A percentile compares a stretch with the other conserved stretches of the same genome.
Evolutionary conservation across 768 basidiomycete genomes (phyloP).

Genomic region (Neoboletus magnificus): DNA sequence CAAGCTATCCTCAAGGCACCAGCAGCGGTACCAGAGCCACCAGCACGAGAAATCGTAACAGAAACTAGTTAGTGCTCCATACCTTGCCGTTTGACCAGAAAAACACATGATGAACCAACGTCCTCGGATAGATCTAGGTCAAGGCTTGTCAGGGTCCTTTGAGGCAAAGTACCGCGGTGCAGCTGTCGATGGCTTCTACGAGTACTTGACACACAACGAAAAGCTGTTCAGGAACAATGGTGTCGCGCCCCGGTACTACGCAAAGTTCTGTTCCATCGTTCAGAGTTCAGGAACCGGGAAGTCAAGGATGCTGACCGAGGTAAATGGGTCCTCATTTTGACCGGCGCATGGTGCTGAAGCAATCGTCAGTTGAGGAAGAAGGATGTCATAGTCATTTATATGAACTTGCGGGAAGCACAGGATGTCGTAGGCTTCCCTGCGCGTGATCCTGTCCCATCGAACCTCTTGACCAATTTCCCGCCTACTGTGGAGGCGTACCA

Average conservation of each 20-base stretch:
- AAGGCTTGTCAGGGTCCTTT: not conserved
- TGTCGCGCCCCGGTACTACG: not conserved
- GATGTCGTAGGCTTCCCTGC: not conserved
- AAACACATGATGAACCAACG: no score
- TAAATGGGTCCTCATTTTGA: not conserved
- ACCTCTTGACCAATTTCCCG: not conserved
- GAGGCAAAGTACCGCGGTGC: not conserved
- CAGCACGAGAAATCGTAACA: no score
- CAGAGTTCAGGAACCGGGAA: conserved; percentile 2
- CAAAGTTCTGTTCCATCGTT: conserved; percentile 4
- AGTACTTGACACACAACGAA: conserved; percentile 7
- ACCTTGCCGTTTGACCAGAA: no score
- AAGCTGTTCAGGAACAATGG: not conserved
- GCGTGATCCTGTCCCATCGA: not conserved
- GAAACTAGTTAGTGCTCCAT: no score
- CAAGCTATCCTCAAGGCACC: no score
- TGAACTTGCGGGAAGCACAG: not conserved
- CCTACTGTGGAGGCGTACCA: not conserved
- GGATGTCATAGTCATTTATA: not conserved
- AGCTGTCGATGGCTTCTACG: conserved; percentile 1
- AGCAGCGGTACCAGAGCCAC: no score
- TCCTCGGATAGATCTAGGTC: not conserved
- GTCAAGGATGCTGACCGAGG: conserved; percentile 4
- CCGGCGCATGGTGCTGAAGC: not conserved
- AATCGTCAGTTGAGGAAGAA: not conserved